These are phyloP conservation scores for Ballota nigra DNA, from an alignment of 257 asterid species.

Conservation along the genomic window DNA sequence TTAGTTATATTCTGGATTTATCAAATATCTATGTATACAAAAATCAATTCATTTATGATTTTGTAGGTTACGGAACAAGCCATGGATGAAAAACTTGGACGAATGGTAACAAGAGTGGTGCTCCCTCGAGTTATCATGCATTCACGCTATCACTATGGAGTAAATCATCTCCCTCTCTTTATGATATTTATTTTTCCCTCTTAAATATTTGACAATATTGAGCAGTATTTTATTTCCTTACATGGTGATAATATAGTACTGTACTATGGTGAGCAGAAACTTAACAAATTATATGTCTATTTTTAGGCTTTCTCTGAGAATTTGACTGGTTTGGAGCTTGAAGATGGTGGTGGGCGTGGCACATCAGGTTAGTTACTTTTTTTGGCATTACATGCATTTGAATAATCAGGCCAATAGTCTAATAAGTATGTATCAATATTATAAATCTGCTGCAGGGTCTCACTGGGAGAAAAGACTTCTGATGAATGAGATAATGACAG, in stretches of 20 bases:
- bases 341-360: conserved; percentile 99
- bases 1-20: background rate
- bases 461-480: conserved; percentile 98
- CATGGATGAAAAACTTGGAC: conserved; percentile 84
- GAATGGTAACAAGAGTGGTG: conserved; percentile 77
- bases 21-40: background rate
- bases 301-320: conserved; percentile 85
- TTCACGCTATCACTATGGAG: conserved; percentile 92
- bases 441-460: conserved; percentile 57
- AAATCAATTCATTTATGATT: conserved; percentile 2
- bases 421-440: conserved; percentile 14
- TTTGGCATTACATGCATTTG: background rate
- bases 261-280: background rate
- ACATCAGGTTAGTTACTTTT: conserved; percentile 67
- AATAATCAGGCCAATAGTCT: conserved; percentile 9
- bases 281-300: background rate
- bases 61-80: conserved; percentile 73
- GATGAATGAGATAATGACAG: conserved; percentile 98
- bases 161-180: conserved; percentile 28
- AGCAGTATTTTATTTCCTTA: background rate
- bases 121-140: conserved; percentile 95
- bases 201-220: background rate
- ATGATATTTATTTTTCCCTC: background rate
- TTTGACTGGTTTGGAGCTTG: conserved; percentile 94
- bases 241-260: background rate